Evolutionary conservation across 345 rosid genomes (phyloP), one percentile per base, ranked within the genome.

Genomic region (Excoecaria cochinchinensis): DNA sequence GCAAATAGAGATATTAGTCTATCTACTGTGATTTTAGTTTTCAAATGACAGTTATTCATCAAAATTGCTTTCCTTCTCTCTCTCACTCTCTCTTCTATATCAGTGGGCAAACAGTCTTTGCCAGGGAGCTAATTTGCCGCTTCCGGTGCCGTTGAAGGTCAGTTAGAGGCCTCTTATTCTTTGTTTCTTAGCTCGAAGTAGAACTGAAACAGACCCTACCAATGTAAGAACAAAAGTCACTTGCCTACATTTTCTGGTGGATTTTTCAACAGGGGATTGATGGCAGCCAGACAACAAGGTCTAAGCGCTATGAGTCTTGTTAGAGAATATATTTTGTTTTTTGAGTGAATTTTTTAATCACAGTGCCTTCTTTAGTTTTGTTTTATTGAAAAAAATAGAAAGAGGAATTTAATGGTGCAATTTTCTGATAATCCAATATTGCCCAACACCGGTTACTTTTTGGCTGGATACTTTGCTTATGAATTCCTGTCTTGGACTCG

Each of bases 61-160:
- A 22, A 19, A 40, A 51, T 24, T 10, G 61, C 3, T 52, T 36
- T 51, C 36, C 9, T 42, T 55, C 15, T 51, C 1, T 38, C 40
- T 40, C 42, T 50, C 31, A 31, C 31, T 2, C 31, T 39, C n/a
- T 51, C 70, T 58, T 57, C 48, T 21, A 4, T 39, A 21, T 73
- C 88, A 94, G 98, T 94, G 98, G 98, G 97, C 89, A 1, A 92
- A 94, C 78, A 92, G 97, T 84, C 91, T 94, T 36, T 87, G 91
- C 76, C 98, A 94, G 85, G 97, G 98, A 78, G 94, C 97, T 46
- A 91, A 90, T 82, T 76, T 94, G 50, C 98, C 95, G 36, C 90
- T 94, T 60, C 94, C 98, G 6, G 74, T 86, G 74, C 98, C 97
- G 61, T 83, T 91, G 67, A 90, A 91, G 94, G 98, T 94, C n/a